Evolutionary conservation across 306 rosid genomes (phyloP).

Genomic region (Vigna trinervia): DNA sequence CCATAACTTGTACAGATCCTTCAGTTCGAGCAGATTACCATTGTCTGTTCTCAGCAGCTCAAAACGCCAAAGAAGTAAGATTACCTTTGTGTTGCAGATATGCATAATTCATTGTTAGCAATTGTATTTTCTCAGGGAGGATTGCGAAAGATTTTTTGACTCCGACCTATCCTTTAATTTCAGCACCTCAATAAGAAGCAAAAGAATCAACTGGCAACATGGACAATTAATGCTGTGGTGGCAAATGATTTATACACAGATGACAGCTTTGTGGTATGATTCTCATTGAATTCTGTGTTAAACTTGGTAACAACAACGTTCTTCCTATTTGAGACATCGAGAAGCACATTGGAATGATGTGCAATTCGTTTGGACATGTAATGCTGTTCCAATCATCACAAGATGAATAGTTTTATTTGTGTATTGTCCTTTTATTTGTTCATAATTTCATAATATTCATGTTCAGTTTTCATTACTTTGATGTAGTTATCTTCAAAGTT

Average conservation of each 20-base stretch:
- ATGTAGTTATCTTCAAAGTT: slow-evolving; percentile 22
- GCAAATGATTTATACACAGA: slow-evolving; percentile 86
- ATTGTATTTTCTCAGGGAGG: not conserved
- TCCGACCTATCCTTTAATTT: slow-evolving; percentile 30
- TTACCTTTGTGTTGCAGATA: not conserved
- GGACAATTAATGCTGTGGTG: slow-evolving; percentile 73
- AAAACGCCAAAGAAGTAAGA: slow-evolving; percentile 68
- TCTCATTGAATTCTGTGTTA: slow-evolving; percentile 24
- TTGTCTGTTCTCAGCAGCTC: slow-evolving; percentile 73
- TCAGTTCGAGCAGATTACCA: slow-evolving; percentile 76
- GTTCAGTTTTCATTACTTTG: slow-evolving; percentile 19
- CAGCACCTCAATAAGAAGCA: slow-evolving; percentile 82
- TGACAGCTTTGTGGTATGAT: slow-evolving; percentile 91
- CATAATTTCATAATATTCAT: slow-evolving; percentile 3
- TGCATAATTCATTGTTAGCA: not conserved
- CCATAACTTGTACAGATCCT: slow-evolving; percentile 77
- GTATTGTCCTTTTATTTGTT: slow-evolving; percentile 14
- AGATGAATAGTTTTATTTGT: slow-evolving; percentile 30
- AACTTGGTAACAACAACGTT: slow-evolving; percentile 22
- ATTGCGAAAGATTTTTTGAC: slow-evolving; percentile 33
- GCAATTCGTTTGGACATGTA: slow-evolving; percentile 36
- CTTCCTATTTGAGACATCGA: slow-evolving; percentile 34
- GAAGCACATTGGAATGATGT: slow-evolving; percentile 24
- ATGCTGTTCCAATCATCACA: slow-evolving; percentile 32
- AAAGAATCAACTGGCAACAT: slow-evolving; percentile 69